phyloP scores from a whole-genome alignment of 2,329 filamentous ascomycete genomes.

The Aureobasidium sp. region DNA sequence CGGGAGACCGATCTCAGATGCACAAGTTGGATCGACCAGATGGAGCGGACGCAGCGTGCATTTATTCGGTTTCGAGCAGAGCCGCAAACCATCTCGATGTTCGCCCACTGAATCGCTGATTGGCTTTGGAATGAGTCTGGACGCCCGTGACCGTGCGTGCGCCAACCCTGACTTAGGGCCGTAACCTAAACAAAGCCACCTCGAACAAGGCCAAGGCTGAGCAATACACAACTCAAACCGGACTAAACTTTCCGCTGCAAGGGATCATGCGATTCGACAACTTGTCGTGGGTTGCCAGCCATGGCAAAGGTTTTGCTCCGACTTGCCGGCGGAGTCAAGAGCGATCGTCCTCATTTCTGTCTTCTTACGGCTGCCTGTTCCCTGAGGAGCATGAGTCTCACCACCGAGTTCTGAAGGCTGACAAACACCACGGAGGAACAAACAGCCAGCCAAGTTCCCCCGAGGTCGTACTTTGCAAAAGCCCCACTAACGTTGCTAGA shows the following conservation, averaged over 20 bases:
- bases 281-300: neutral
- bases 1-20: conserved; percentile 7
- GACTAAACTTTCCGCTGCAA: neutral
- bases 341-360: neutral
- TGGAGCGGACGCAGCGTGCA: conserved; percentile 4
- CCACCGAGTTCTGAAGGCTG: neutral
- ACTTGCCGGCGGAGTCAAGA: neutral
- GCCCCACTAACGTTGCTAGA: conserved; percentile 5
- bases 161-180: neutral
- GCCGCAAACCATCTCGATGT: neutral
- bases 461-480: neutral
- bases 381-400: neutral
- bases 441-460: neutral
- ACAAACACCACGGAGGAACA: neutral
- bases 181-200: conserved; percentile 6
- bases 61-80: neutral
- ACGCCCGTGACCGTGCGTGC: neutral
- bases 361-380: neutral
- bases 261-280: conserved; percentile 2
- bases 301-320: neutral
- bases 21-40: conserved; percentile 11
- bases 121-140: neutral
- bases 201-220: neutral
- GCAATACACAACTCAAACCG: neutral
- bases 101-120: neutral